phyloP scores from a whole-genome alignment of 257 asterid genomes.

The Przewalskia tangutica region DNA sequence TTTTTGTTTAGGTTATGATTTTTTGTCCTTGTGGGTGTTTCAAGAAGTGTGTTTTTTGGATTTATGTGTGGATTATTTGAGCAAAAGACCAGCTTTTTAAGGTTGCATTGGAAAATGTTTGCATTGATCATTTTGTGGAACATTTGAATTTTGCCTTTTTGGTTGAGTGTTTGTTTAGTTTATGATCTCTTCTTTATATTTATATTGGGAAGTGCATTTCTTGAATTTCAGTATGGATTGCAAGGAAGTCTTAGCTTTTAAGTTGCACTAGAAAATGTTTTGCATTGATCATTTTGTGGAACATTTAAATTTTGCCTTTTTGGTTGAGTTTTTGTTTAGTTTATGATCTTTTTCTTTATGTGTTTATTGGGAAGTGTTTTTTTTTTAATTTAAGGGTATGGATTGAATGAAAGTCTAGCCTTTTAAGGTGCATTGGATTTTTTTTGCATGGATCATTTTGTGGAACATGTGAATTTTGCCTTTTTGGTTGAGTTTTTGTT shows the following conservation, averaged over 20 bases:
- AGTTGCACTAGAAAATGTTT: not conserved
- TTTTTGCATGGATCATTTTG: not conserved
- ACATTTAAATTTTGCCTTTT: not conserved
- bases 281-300: not conserved
- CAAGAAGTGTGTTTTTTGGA: not conserved
- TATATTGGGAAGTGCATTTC: not conserved
- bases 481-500: not conserved
- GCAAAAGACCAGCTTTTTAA: not conserved
- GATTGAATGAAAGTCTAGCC: not conserved
- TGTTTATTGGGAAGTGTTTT: not conserved
- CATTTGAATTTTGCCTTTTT: not conserved
- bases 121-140: not conserved
- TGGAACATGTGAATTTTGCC: not conserved
- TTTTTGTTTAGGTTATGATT: not conserved
- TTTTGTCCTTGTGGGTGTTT: not conserved
- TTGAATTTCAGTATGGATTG: not conserved
- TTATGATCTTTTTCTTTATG: not conserved
- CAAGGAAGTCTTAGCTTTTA: not conserved
- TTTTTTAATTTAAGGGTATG: not conserved
- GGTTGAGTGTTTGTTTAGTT: not conserved
- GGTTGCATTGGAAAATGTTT: not conserved
- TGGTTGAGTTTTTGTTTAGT: not conserved
- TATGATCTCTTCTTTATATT: no score
- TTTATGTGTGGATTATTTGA: not conserved
- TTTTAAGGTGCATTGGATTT: not conserved